Evolutionary conservation across 768 basidiomycete genomes (phyloP).

Genomic region (Boletus sp.): DNA sequence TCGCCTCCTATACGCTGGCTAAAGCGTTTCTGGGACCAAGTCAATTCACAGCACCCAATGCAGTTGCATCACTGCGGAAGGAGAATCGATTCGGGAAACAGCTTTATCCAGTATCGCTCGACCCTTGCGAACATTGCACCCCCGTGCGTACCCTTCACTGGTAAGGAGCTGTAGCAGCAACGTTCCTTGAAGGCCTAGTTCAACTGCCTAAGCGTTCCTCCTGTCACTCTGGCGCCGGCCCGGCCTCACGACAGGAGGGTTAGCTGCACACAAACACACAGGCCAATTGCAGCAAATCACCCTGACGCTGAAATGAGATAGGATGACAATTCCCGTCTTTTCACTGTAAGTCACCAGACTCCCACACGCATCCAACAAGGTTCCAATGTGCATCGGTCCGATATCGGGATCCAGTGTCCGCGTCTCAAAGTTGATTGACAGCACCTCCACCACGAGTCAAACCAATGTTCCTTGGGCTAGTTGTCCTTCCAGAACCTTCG

Average conservation of each 20-base stretch:
- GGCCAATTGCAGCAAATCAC: background rate
- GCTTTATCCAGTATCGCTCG: background rate
- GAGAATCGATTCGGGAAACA: background rate
- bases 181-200: background rate
- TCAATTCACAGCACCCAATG: background rate
- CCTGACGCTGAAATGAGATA: slow-evolving; percentile 5
- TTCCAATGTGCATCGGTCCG: slow-evolving; percentile 3
- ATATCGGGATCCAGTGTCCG: background rate
- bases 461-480: background rate
- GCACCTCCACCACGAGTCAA: background rate
- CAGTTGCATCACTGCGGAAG: background rate
- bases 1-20: background rate
- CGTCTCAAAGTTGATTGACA: background rate
- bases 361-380: slow-evolving; percentile 6
- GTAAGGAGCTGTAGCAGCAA: background rate
- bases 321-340: background rate
- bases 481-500: background rate
- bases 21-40: background rate
- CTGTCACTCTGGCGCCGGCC: background rate
- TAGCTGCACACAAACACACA: background rate
- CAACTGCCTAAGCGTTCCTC: background rate
- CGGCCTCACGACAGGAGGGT: too few relatives aligned
- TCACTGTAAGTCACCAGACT: slow-evolving; percentile 2
- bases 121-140: background rate
- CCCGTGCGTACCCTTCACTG: background rate